Conservation (phyloP, 1,284 basidiomycete genomes). For the Cystobasidiaceae sp. region DNA sequence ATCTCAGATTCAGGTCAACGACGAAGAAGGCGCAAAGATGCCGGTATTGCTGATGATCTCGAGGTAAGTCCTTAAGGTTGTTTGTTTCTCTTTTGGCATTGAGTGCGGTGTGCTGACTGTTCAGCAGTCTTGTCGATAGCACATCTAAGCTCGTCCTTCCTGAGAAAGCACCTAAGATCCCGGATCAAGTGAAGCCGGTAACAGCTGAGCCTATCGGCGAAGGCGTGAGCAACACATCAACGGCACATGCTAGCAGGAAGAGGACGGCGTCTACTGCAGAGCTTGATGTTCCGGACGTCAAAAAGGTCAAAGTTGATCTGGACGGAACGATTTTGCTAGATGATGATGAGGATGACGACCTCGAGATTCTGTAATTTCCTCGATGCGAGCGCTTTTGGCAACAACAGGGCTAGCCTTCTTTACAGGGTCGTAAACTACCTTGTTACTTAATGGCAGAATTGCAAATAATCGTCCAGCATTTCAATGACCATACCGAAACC, state of each 20-base stretch:
- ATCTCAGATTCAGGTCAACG: conserved; percentile 77
- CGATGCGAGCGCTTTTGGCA: no score
- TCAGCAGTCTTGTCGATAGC: no score
- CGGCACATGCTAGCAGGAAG: conserved; percentile 3
- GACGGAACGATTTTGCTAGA: conserved; percentile 25
- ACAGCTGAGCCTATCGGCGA: neutral
- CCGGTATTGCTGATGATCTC: conserved; percentile 26
- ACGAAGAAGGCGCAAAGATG: conserved; percentile 61
- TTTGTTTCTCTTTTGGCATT: no score
- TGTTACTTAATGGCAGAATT: neutral
- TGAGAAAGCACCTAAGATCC: neutral
- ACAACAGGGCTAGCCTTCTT: neutral
- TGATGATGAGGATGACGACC: conserved; percentile 32
- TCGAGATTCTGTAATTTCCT: conserved; percentile 22
- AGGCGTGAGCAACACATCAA: neutral
- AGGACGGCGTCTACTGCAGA: conserved; percentile 29
- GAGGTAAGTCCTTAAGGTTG: conserved; percentile 8
- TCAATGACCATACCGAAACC: conserved; percentile 14
- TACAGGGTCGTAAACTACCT: neutral
- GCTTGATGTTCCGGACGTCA: conserved; percentile 6
- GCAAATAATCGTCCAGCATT: conserved; percentile 17
- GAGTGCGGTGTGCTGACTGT: no score
- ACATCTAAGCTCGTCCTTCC: no score
- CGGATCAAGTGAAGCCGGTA: conserved; percentile 3
- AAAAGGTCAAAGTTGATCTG: conserved; percentile 27